These are phyloP conservation scores for Leucosporidium yakuticum DNA, from an alignment of 768 basidiomycete genomes.

Conservation along the genomic window DNA sequence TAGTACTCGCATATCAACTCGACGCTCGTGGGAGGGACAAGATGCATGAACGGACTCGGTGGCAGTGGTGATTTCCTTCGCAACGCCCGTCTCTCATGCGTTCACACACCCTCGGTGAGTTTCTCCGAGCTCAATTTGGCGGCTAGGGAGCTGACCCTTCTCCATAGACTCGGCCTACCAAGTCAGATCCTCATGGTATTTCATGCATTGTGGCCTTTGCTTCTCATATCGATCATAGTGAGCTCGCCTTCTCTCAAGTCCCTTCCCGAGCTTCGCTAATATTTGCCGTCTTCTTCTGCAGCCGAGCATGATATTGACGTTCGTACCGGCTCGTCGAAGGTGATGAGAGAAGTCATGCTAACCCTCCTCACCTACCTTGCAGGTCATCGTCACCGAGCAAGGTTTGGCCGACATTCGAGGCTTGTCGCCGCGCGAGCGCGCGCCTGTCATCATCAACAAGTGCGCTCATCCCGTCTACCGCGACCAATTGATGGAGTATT, in stretches of 20 bases:
- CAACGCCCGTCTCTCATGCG: slow-evolving; percentile 37
- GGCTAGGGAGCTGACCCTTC: background rate
- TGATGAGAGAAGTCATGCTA: slow-evolving; percentile 19
- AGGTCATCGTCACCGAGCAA: slow-evolving; percentile 39
- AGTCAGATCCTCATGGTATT: slow-evolving; percentile 40
- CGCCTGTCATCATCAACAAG: slow-evolving; percentile 40
- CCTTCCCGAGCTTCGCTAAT: background rate
- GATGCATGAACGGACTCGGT: no score
- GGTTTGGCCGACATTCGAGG: slow-evolving; percentile 41
- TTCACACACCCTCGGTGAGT: slow-evolving; percentile 37
- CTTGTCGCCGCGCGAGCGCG: slow-evolving; percentile 37
- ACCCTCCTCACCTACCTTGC: background rate
- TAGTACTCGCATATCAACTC: no score
- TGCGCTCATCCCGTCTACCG: slow-evolving; percentile 40
- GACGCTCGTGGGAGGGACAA: no score
- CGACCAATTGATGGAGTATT: slow-evolving; percentile 38
- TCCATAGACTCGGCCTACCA: slow-evolving; percentile 28
- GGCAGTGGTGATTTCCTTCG: slow-evolving; percentile 41
- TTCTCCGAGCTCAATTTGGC: background rate
- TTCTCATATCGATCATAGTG: slow-evolving; percentile 38
- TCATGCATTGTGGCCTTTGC: slow-evolving; percentile 41
- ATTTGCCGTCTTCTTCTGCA: background rate
- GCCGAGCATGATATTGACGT: slow-evolving; percentile 33
- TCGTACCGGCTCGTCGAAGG: background rate
- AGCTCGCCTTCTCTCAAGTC: no score